Percentiles rank a stretch among this genome's conserved stretches.
Evolutionary conservation across 2,329 filamentous ascomycete genomes (phyloP).

Genomic region (Botrytis tulipae): DNA sequence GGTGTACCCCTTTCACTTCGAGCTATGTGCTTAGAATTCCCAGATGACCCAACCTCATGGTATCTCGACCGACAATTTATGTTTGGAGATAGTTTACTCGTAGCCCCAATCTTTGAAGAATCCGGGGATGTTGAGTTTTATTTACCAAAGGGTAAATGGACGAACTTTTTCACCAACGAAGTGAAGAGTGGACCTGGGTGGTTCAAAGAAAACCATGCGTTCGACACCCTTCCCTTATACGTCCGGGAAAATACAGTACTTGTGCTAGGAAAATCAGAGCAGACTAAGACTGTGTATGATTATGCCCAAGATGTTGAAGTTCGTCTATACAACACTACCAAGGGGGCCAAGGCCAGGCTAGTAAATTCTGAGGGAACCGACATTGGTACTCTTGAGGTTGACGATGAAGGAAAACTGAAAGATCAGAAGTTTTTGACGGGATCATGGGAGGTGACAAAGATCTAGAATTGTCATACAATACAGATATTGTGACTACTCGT

Average conservation of each 20-base stretch:
- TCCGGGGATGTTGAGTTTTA: slow-evolving; percentile 57
- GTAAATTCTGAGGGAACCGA: slow-evolving; percentile 45
- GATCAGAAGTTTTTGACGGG: slow-evolving; percentile 45
- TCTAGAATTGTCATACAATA: not conserved
- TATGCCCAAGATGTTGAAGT: slow-evolving; percentile 43
- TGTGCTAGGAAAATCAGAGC: slow-evolving; percentile 34
- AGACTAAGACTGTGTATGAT: slow-evolving; percentile 37
- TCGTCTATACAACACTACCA: slow-evolving; percentile 44
- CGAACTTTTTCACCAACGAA: slow-evolving; percentile 47
- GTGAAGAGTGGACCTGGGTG: slow-evolving; percentile 44
- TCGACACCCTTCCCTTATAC: slow-evolving; percentile 49
- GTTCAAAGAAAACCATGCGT: slow-evolving; percentile 47
- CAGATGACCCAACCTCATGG: slow-evolving; percentile 57
- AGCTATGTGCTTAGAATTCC: slow-evolving; percentile 60
- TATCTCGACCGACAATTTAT: slow-evolving; percentile 60
- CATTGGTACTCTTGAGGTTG: slow-evolving; percentile 44
- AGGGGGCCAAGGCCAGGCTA: slow-evolving; percentile 45
- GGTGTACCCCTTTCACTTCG: slow-evolving; percentile 55
- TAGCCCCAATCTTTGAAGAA: slow-evolving; percentile 59
- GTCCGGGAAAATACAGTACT: slow-evolving; percentile 42
- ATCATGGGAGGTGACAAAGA: slow-evolving; percentile 26
- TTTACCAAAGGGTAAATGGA: slow-evolving; percentile 51
- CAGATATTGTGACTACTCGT: not conserved
- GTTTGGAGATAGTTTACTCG: slow-evolving; percentile 55
- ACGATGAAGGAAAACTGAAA: slow-evolving; percentile 42